Evolutionary conservation across 495 filamentous ascomycete genomes (phyloP), one percentile per base, ranked within the genome.

Genomic region (Chaetomium tenue): DNA sequence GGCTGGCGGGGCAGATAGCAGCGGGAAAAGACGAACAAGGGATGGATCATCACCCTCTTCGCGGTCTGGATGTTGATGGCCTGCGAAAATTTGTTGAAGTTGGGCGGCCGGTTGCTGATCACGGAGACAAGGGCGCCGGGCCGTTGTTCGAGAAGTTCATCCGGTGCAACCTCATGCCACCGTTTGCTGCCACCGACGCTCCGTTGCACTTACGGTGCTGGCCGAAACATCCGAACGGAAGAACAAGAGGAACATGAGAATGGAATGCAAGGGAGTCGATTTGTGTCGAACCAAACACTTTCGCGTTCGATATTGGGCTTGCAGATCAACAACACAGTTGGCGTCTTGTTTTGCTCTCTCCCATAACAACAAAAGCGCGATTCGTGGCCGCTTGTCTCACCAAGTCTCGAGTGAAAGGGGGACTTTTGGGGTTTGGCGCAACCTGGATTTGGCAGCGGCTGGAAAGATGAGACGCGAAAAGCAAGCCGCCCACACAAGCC

Each of bases 1-100:
- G 53, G 44, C 28, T 58, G 37, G 47, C 51, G 8, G 54, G 53
- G 40, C 28, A 47, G n/a, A 25, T 40, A 33, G 6, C 60, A n/a
- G 47, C 11, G 33, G 33, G 37, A 22, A 15, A 46, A 1, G 13
- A 47, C 46, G 22, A 55, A 44, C 46, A 44, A 2, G 60, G 60
- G 25, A 28, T 42, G 23, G 60, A 63, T 52, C 48, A 52, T 52
- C 48, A n/a, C 23, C 23, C 5, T 52, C 23, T 13, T 54, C 37
- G 37, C 12, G 55, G 55, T 46, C 55, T 58, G 55, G 37, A 58
- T 11, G 52, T 12, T 55, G 52, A 28, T n/a, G 13, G 33, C 28
- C 33, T 7, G 30, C 30, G 53, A 28, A 39, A 56, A 39, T 56
- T 40, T 39, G 30, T 33, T 15, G 18, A 33, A 22, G 46, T 50